phyloP scores from a whole-genome alignment of 148 eudicot genomes.

The Silene uniflora region DNA sequence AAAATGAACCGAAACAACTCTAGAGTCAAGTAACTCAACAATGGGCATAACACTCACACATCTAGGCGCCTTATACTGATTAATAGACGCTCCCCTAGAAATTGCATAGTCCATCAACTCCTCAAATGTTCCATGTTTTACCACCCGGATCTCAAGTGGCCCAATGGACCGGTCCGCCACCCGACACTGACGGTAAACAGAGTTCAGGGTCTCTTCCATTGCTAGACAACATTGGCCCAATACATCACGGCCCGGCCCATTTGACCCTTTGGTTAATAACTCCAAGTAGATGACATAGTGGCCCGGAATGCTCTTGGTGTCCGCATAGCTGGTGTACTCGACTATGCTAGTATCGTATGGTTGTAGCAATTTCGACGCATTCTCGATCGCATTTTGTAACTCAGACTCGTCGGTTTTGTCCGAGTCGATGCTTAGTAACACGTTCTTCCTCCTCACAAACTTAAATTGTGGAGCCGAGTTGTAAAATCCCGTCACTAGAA shows the following conservation, averaged over 20 bases:
- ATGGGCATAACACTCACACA: slow-evolving; percentile 50
- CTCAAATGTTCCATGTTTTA: slow-evolving; percentile 54
- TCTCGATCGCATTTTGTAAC: slow-evolving; percentile 43
- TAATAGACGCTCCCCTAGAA: slow-evolving; percentile 49
- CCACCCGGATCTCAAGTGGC: slow-evolving; percentile 56
- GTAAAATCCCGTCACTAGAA: slow-evolving; percentile 61
- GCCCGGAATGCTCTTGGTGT: slow-evolving; percentile 49
- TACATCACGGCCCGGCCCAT: slow-evolving; percentile 26
- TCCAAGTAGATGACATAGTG: slow-evolving; percentile 62
- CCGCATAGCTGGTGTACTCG: slow-evolving; percentile 59
- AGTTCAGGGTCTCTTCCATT: slow-evolving; percentile 52
- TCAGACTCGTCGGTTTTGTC: slow-evolving; percentile 59
- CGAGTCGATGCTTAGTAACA: slow-evolving; percentile 53
- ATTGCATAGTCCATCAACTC: slow-evolving; percentile 66
- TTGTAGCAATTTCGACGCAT: slow-evolving; percentile 32
- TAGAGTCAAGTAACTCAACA: slow-evolving; percentile 40
- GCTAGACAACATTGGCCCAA: slow-evolving; percentile 42
- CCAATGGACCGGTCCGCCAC: slow-evolving; percentile 51
- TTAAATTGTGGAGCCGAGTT: slow-evolving; percentile 75
- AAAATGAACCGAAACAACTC: slow-evolving; percentile 43
- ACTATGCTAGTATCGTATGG: slow-evolving; percentile 31
- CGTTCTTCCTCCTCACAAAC: slow-evolving; percentile 65
- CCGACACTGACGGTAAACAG: slow-evolving; percentile 50
- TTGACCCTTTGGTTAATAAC: slow-evolving; percentile 23
- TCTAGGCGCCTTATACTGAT: slow-evolving; percentile 58